A percentile compares a stretch with the other conserved stretches of the same genome.
These are phyloP conservation scores for Stagonosporopsis tanaceti DNA, from an alignment of 2,329 filamentous ascomycete genomes.

Conservation along the genomic window DNA sequence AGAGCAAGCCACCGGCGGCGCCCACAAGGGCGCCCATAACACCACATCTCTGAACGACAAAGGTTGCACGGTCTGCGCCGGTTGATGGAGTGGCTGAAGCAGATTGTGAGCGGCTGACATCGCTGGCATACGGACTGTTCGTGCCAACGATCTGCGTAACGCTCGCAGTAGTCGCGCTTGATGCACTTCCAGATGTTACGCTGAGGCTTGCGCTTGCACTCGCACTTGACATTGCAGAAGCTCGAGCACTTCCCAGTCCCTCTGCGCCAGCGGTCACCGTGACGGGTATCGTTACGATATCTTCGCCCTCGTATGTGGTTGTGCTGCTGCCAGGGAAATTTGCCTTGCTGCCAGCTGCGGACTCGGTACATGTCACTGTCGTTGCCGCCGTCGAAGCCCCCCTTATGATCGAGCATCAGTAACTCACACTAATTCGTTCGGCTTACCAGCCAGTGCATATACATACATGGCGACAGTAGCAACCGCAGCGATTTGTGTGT, in stretches of 20 bases:
- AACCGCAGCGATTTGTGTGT: neutral
- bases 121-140: conserved; percentile 3
- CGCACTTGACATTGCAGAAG: conserved; percentile 9
- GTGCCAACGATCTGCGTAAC: conserved; percentile 6
- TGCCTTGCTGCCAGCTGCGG: conserved; percentile 30
- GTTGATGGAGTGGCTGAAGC: conserved; percentile 12
- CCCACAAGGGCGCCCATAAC: conserved; percentile 19
- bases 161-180: conserved; percentile 9
- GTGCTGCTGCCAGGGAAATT: conserved; percentile 38
- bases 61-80: conserved; percentile 18
- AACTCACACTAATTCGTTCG: too few species aligned
- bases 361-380: conserved; percentile 32
- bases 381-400: too few species aligned
- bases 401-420: too few species aligned
- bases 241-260: conserved; percentile 19
- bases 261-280: conserved; percentile 29
- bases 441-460: too few species aligned
- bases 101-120: conserved; percentile 5
- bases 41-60: conserved; percentile 10
- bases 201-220: neutral
- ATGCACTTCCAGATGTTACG: conserved; percentile 4
- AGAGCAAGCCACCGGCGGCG: neutral
- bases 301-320: conserved; percentile 22
- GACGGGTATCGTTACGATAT: conserved; percentile 11
- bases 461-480: neutral